Base-by-base conservation (phyloP, 1,284 basidiomycete genomes). In the Mycena sp. region DNA sequence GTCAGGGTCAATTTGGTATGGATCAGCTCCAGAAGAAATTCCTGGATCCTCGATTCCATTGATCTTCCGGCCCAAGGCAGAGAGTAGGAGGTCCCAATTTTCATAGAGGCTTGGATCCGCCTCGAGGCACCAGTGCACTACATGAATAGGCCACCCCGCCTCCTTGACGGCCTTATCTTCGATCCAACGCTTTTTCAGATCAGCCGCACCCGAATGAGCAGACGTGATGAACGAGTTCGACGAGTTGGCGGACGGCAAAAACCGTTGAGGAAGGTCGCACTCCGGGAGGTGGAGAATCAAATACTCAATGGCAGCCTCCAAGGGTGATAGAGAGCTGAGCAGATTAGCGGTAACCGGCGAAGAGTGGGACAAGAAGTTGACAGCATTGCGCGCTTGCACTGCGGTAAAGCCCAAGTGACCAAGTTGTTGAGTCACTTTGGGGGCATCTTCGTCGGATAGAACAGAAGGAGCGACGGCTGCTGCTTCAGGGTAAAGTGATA, bases 91-190 rank as follows among this genome's bases (percentile, higher is more conserved):
- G 46, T 80, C 78, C 84, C 85, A 84, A 75, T 81, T 79, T 69
- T 84, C 80, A 49, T 74, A 73, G 58, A 80, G 70, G 46, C 67
- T 75, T 40, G 73, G 71, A 68, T 81, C 74, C 9, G 72, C 70
- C 52, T 86, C 61, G 35, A 65, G 80, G 57, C 81, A 84, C 28
- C 83, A 80, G 69, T 87, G 87, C 16, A 96, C 92, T 10, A 85
- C 80, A 62, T 90, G 86, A 1, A 85, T 78, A 7, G 95, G 95
- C 80, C 91, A 96, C 2, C 95, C 96, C 43, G 91, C 93, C 72
- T 92, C 87, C 72, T 94, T 95, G 58, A 91, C 83, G 2, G 94
- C 87, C 71, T 90, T 88, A 57, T 98, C 94, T 65, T 91, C 86
- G 2, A 92, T 78, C 96, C 96, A 98, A 16, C 92, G 85, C 58